Evolutionary conservation across 345 rosid genomes (phyloP).

Genomic region (Adansonia digitata): DNA sequence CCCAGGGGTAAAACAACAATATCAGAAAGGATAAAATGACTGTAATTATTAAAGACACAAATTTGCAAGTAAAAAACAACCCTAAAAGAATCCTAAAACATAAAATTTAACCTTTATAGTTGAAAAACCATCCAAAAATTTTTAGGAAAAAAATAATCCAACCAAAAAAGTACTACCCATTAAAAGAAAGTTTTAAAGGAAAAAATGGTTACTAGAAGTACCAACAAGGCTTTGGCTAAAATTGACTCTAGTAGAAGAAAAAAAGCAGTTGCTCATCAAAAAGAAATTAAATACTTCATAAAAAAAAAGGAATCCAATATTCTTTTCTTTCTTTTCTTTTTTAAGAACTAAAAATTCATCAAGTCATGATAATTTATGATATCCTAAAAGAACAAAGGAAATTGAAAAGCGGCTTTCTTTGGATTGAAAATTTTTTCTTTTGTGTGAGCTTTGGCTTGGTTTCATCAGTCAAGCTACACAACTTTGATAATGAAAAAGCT

Average conservation of each 20-base stretch:
- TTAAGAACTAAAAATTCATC: neutral
- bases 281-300: neutral
- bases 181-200: neutral
- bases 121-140: constrained; percentile 2
- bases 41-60: neutral
- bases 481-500: neutral
- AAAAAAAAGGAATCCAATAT: neutral
- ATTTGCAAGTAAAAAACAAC: too few species aligned
- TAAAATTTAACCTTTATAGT: neutral
- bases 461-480: neutral
- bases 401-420: constrained; percentile 2
- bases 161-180: neutral
- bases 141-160: neutral
- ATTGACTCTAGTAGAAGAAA: constrained; percentile 61
- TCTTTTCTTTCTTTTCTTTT: neutral
- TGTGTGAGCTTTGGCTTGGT: neutral
- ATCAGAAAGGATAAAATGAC: neutral
- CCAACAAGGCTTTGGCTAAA: constrained; percentile 42
- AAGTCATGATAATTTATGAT: neutral
- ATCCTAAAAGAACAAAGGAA: neutral
- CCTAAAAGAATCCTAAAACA: neutral
- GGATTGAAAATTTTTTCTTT: neutral
- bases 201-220: constrained; percentile 46
- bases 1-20: neutral
- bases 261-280: constrained; percentile 70